Evolutionary conservation across 306 rosid genomes (phyloP).

Genomic region (Cyamopsis tetragonoloba): DNA sequence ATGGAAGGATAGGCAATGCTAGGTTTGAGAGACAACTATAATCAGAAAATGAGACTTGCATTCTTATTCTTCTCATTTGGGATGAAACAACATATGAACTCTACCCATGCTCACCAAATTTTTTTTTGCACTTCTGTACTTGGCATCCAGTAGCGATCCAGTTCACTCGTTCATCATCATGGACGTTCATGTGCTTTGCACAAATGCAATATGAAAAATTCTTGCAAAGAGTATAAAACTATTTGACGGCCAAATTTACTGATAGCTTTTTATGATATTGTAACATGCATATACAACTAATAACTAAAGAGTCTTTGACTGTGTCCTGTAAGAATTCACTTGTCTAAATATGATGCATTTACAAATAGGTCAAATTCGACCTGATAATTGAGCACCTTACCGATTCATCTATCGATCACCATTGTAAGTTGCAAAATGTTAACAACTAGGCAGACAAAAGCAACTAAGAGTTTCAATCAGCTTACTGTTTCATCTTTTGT

Average conservation of each 20-base stretch:
- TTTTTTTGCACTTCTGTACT: neutral
- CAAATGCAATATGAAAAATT: neutral
- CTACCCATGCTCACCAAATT: neutral
- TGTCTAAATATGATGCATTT: neutral
- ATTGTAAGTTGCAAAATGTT: conserved; percentile 5
- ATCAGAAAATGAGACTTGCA: neutral
- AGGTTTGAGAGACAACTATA: neutral
- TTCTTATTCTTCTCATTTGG: neutral
- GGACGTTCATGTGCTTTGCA: neutral
- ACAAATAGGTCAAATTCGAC: conserved; percentile 14
- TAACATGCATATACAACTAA: neutral
- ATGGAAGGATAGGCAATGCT: neutral
- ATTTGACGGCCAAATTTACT: neutral
- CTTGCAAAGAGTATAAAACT: neutral
- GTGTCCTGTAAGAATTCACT: neutral
- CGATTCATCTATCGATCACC: neutral
- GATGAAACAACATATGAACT: neutral
- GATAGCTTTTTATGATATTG: neutral
- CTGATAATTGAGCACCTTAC: neutral
- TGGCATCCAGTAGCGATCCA: neutral
- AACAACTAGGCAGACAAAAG: neutral
- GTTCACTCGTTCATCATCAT: neutral
- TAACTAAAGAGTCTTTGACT: conserved; percentile 7
- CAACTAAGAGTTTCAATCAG: neutral
- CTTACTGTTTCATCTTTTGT: neutral